Evolutionary conservation across 75 land plant genomes (phyloP), one percentile per base, ranked within the genome.

Genomic region (Pinus taeda): DNA sequence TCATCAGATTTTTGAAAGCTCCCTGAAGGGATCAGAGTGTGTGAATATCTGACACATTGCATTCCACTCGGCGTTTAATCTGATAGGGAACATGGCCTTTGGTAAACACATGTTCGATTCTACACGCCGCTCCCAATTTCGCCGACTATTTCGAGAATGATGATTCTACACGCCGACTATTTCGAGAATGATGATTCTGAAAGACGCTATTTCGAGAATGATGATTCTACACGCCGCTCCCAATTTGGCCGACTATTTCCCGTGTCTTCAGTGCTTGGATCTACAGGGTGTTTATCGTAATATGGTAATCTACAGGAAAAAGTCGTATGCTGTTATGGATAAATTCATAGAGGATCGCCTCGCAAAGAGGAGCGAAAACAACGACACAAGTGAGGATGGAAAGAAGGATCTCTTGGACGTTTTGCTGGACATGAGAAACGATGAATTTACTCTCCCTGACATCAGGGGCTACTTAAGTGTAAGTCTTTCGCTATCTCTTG

Each of bases 1-100:
- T 21, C 78, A 55, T 18, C 15, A 57, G 6, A 71, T 87, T n/a
- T 81, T 29, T 80, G 73, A 72, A 13, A 80, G 30, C 60, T 9
- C 15, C 4, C 15, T 4, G 67, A 64, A 15, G 30, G 67, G 39
- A 64, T 45, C 49, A 45, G 15, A 12, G 39, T 15, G 6, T 64
- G 67, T 64, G 15, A 64, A 30, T 64, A 64, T 64, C 5, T 12
- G 18, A 8, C 67, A 64, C 15, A 64, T 17, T 29, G 67, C 33
- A 1, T 64, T 64, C 39, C 33, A 30, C 39, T 29, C 39, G 1
- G 14, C 18, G 14, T 36, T 64, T 4, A 64, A 64, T 64, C 67
- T 64, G 18, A 29, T 64, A 4, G 37, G 67, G 17, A 64, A 64
- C 37, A 15, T 64, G 67, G 6, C 33, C 20, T 64, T 64, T 17